Evolutionary conservation across 2,329 filamentous ascomycete genomes (phyloP), one percentile per base, ranked within the genome.

Genomic region (Colletotrichum australisinense): DNA sequence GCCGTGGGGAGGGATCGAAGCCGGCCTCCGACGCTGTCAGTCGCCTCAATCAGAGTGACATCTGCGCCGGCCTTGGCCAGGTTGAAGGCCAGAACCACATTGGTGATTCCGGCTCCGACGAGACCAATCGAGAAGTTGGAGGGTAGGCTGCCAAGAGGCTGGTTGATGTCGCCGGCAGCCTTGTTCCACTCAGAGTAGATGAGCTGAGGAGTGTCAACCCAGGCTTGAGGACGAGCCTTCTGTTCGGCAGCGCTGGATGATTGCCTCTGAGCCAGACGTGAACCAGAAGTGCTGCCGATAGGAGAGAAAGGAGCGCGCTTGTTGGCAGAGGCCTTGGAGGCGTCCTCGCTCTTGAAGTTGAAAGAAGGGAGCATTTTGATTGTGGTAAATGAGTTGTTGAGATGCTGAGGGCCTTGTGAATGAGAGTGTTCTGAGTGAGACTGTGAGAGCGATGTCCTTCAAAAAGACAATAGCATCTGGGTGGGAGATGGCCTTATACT

Each of bases 161-260:
- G 53, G 35, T 49, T 49, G 26, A 67, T 67, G 35, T 49, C 64
- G 7, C 64, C 64, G 19, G 64, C 64, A 26, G 64, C 64, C 26
- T 67, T 19, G 22, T 42, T 58, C 64, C 64, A 67, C 24, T 35
- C 64, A 2, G 64, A 67, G 64, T 67, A 67, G 19, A 67, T 59
- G 19, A 67, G 38, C n/a, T 60, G 64, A 32, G 64, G 64, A 5
- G 64, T 67, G 64, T 67, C 64, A 5, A 67, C 35, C 64, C 64
- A 67, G 38, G 64, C 64, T 30, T 67, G 64, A 60, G 64, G 64
- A 8, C 64, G 64, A 9, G 55, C 64, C 14, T 67, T 59, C 55
- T 67, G 64, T 26, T 46, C 64, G 26, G 55, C 30, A 8, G 24
- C 35, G 16, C 35, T 28, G n/a, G 26, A n/a, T 8, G 52, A 67